Conservation (phyloP, 371 early-diverging fungal species). For the Zancudomyces culisetae region DNA sequence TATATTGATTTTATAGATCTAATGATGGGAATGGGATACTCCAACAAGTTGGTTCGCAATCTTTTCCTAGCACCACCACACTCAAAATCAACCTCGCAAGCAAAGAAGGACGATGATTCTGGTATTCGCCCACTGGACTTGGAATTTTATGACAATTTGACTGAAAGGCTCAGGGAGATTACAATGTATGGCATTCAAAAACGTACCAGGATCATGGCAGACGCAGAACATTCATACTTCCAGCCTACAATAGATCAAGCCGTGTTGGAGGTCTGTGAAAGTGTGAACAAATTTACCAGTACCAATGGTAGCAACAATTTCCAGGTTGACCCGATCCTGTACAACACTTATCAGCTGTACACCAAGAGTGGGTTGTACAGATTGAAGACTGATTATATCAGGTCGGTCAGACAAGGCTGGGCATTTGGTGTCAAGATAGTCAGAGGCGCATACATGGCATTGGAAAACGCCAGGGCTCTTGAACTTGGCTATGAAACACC, state of each 20-base stretch:
- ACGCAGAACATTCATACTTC: slow-evolving; percentile 89
- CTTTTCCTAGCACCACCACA: slow-evolving; percentile 3
- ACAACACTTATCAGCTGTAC: slow-evolving; percentile 93
- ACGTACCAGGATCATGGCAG: slow-evolving; percentile 66
- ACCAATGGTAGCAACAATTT: slow-evolving; percentile 8
- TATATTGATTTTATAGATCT: slow-evolving; percentile 41
- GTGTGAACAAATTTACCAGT: slow-evolving; percentile 36
- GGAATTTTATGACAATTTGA: slow-evolving; percentile 46
- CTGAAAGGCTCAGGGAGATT: slow-evolving; percentile 41
- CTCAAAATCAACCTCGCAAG: neutral
- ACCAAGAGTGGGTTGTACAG: slow-evolving; percentile 46
- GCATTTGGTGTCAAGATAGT: slow-evolving; percentile 81
- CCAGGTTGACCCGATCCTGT: slow-evolving; percentile 38
- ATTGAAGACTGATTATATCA: slow-evolving; percentile 46
- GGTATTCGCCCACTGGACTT: slow-evolving; percentile 29
- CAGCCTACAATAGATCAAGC: slow-evolving; percentile 82
- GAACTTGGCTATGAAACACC: slow-evolving; percentile 51
- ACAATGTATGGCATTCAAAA: slow-evolving; percentile 35
- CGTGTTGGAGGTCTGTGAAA: slow-evolving; percentile 39
- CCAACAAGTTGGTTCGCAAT: slow-evolving; percentile 26
- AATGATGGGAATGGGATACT: slow-evolving; percentile 32
- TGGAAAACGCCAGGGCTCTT: slow-evolving; percentile 62
- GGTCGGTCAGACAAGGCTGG: slow-evolving; percentile 45
- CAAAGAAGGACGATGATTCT: neutral
- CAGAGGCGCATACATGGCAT: slow-evolving; percentile 82